A percentile compares a stretch with the other conserved stretches of the same genome.
Evolutionary conservation across 108 stramenopile species (phyloP).

Genomic region (Aurantiochytrium sp.): DNA sequence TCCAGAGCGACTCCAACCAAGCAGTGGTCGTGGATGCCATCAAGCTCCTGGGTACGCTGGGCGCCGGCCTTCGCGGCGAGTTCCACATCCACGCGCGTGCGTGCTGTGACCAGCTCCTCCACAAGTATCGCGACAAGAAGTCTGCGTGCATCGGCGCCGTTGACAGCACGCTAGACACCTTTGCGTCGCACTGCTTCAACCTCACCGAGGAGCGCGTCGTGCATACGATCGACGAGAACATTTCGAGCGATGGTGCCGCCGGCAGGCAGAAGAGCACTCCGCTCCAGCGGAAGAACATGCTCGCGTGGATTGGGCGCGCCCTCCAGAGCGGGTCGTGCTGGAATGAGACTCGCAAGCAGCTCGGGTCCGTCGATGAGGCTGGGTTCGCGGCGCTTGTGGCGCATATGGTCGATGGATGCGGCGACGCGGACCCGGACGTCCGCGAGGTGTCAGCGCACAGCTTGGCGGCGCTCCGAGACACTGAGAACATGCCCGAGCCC

Average conservation of each 20-base stretch:
- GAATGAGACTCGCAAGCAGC: background rate
- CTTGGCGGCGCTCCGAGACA: background rate
- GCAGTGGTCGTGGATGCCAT: background rate
- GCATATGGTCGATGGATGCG: background rate
- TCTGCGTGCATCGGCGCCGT: background rate
- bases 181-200: background rate
- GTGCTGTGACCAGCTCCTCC: background rate
- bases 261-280: slow-evolving; percentile 21
- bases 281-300: background rate
- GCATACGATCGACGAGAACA: slow-evolving; percentile 5
- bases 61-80: background rate
- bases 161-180: background rate
- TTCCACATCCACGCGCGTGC: background rate
- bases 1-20: background rate
- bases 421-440: background rate
- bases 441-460: background rate
- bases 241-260: background rate
- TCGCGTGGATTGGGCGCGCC: background rate
- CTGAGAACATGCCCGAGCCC: background rate
- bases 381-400: background rate
- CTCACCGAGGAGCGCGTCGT: background rate
- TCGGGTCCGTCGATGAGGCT: background rate
- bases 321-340: background rate
- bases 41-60: background rate
- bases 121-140: background rate